phyloP scores from a whole-genome alignment of 306 rosid species.

The Pterocarpus macrocarpus region DNA sequence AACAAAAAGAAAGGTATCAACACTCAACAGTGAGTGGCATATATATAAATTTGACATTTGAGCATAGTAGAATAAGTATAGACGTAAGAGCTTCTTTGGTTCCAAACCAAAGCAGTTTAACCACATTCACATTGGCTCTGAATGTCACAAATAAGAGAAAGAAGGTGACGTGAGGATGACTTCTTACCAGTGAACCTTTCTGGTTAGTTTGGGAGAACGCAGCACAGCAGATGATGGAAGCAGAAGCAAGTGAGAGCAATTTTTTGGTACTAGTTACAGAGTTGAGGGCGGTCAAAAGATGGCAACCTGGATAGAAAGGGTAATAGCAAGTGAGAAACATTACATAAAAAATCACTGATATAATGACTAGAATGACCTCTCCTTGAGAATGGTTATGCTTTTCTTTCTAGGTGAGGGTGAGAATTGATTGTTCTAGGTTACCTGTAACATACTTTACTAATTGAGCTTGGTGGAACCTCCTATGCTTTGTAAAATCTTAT shows the following conservation, averaged over 20 bases:
- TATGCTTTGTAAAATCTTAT: too few relatives aligned
- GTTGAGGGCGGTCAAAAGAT: constrained; percentile 1
- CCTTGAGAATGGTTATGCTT: too few relatives aligned
- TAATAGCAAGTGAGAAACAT: background rate
- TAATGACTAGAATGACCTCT: too few relatives aligned
- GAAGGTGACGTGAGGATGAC: constrained; percentile 47
- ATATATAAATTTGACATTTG: constrained; percentile 46
- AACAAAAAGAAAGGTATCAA: background rate
- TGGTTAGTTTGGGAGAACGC: constrained; percentile 7
- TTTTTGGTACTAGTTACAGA: constrained; percentile 24
- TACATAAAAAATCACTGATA: background rate
- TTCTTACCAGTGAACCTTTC: constrained; percentile 38
- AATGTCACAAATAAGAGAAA: constrained; percentile 20
- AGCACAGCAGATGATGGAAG: constrained; percentile 34
- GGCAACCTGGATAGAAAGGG: constrained; percentile 14
- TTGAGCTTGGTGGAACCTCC: too few relatives aligned
- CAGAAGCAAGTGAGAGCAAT: constrained; percentile 41
- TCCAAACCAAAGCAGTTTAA: constrained; percentile 16
- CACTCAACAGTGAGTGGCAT: constrained; percentile 21
- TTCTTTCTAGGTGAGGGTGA: too few relatives aligned
- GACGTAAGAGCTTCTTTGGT: background rate
- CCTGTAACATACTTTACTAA: too few relatives aligned
- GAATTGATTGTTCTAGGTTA: too few relatives aligned
- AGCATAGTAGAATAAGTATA: background rate
- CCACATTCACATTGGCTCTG: constrained; percentile 34